These are phyloP conservation scores for Penicillium sp. DNA, from an alignment of 2,329 filamentous ascomycete species.

Conservation along the genomic window DNA sequence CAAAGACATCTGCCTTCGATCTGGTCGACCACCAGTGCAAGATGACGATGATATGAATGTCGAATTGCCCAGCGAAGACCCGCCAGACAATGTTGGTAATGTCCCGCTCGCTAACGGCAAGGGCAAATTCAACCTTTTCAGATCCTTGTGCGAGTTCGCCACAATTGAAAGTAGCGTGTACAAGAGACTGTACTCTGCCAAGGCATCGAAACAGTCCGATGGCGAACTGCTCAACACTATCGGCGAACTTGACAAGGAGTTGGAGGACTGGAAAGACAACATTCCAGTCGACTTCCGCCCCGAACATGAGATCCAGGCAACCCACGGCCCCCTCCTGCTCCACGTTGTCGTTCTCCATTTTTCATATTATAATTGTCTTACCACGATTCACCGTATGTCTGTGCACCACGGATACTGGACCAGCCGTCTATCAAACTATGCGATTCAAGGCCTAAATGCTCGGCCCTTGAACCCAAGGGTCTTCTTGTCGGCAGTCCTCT, in stretches of 20 bases:
- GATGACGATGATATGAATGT: slow-evolving; percentile 91
- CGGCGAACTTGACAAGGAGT: slow-evolving; percentile 81
- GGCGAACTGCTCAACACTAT: slow-evolving; percentile 94
- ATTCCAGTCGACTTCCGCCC: slow-evolving; percentile 97
- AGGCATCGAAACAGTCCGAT: slow-evolving; percentile 85
- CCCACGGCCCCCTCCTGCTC: slow-evolving; percentile 87
- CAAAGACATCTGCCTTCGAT: slow-evolving; percentile 70
- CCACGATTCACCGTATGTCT: slow-evolving; percentile 97
- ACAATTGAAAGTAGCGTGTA: slow-evolving; percentile 93
- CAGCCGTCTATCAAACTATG: slow-evolving; percentile 87
- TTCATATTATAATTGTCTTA: slow-evolving; percentile 95
- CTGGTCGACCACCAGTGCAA: slow-evolving; percentile 69
- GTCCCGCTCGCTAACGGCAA: slow-evolving; percentile 86
- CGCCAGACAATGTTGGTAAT: slow-evolving; percentile 88
- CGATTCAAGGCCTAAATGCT: slow-evolving; percentile 89
- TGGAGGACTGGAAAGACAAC: slow-evolving; percentile 94
- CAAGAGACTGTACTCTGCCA: slow-evolving; percentile 86
- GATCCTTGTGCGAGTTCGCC: slow-evolving; percentile 86
- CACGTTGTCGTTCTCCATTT: slow-evolving; percentile 95
- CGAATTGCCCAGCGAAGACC: slow-evolving; percentile 86
- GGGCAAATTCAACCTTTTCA: slow-evolving; percentile 91
- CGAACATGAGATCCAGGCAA: slow-evolving; percentile 91
- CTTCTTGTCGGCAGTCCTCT: slow-evolving; percentile 89
- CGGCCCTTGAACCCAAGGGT: slow-evolving; percentile 88
- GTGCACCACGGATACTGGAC: slow-evolving; percentile 99